Evolutionary conservation across 2,329 filamentous ascomycete species (phyloP).

Genomic region (Sclerotinia borealis): DNA sequence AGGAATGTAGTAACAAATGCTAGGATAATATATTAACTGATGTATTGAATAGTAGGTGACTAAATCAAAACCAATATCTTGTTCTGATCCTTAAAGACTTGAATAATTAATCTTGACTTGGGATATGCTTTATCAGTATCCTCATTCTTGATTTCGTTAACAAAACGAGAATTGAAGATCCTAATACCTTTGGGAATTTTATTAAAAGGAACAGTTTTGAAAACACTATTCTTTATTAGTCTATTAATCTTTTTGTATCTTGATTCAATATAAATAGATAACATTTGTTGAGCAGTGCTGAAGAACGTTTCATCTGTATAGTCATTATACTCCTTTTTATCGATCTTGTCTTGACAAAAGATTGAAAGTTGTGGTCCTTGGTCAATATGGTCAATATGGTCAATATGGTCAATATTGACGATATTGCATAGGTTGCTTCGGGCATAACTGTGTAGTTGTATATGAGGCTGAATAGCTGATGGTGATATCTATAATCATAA

Average conservation of each 20-base stretch:
- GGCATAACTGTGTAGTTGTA: too few species aligned
- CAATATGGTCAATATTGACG: too few species aligned
- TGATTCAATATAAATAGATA: not conserved
- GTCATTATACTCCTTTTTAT: too few species aligned
- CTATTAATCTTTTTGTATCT: not conserved
- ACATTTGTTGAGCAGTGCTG: too few species aligned
- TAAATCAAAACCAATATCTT: constrained; percentile 15
- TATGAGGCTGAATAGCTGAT: too few species aligned
- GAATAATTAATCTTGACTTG: constrained; percentile 17
- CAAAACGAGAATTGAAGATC: constrained; percentile 15
- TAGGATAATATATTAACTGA: constrained; percentile 13
- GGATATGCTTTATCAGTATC: constrained; percentile 10
- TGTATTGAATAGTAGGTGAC: constrained; percentile 14
- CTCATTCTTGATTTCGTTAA: constrained; percentile 16
- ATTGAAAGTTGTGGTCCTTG: too few species aligned
- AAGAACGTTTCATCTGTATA: too few species aligned
- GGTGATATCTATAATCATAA: too few species aligned
- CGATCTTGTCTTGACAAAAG: too few species aligned
- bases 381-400: too few species aligned
- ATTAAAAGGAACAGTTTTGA: not conserved
- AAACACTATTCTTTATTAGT: constrained; percentile 7
- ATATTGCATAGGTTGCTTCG: too few species aligned
- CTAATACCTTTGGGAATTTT: not conserved
- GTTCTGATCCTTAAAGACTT: constrained; percentile 14
- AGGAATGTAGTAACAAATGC: constrained; percentile 1